Evolutionary conservation across 331 rosid species (phyloP), one percentile per base, ranked within the genome.

Genomic region (Acacia pycnantha): DNA sequence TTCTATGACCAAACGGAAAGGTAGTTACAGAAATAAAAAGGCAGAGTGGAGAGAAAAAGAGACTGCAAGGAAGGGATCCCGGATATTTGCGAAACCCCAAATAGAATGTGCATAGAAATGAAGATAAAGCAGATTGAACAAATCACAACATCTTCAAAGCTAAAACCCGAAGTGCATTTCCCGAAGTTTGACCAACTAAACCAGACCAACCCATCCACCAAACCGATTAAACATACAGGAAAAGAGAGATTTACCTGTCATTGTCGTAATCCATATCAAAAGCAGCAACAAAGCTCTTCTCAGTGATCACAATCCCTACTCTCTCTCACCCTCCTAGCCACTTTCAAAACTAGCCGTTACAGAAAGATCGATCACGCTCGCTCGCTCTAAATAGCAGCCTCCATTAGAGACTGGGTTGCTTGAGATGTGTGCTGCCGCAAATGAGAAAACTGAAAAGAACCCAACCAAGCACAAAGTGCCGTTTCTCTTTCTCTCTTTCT

Each of bases 231-330:
- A 70, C 58, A 43, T 5, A 70, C 21, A 47, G 44, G 31, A 22
- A 41, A 73, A 37, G 35, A 58, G 83, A 83, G 76, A 84, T 74
- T 86, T 90, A 92, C 97, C 88, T 82, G 81, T 84, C 71, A 68
- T 76, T 79, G 62, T 62, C 77, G 85, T 43, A 74, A 74, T 90
- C 91, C 91, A 90, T 90, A 59, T 73, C 79, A 56, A 61, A 24
- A 83, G 59, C 66, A 65, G 22, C 70, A 65, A 16, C 43, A 33
- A 70, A 67, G 65, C 77, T 80, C 53, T 35, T 76, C 27, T 41
- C 79, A 73, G 71, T 86, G 74, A 77, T 56, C 77, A 82, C 35
- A 50, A 74, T 74, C 80, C 31, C 43, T 48, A 21, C 54, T 41
- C 29, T 70, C 80, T 33, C 58, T 3, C 11, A 0, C 41, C 27